Percentiles rank a stretch among this genome's conserved stretches.
Evolutionary conservation across 768 basidiomycete genomes (phyloP).

Genomic region (Amylocystis lapponica): DNA sequence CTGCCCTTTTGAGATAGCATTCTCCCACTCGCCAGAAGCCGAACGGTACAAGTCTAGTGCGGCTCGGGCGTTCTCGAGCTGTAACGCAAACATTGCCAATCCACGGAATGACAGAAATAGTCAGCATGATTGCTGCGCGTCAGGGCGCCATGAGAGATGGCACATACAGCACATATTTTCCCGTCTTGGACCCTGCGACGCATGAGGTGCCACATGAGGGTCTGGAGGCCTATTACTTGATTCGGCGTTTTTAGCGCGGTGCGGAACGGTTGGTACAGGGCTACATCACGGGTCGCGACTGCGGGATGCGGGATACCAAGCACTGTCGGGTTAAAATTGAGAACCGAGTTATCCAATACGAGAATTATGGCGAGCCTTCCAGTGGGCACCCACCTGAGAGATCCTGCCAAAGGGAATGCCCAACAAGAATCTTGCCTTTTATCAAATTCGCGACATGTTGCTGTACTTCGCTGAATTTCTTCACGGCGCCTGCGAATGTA

Average conservation of each 20-base stretch:
- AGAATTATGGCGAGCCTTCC: constrained; percentile 2
- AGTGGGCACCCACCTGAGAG: constrained; percentile 59
- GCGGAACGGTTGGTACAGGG: constrained; percentile 76
- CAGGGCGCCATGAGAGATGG: constrained; percentile 1
- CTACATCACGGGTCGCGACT: constrained; percentile 74
- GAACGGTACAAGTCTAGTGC: constrained; percentile 49
- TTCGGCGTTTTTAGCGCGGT: constrained; percentile 61
- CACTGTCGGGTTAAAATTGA: constrained; percentile 36
- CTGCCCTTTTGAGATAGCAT: constrained; percentile 46
- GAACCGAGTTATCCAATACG: neutral
- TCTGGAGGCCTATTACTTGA: constrained; percentile 68
- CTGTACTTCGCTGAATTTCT: constrained; percentile 60
- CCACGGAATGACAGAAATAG: neutral
- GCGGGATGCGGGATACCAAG: constrained; percentile 79
- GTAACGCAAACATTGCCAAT: constrained; percentile 7
- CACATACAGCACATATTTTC: constrained; percentile 64
- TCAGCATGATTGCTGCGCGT: constrained; percentile 4
- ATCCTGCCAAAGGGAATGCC: constrained; percentile 78
- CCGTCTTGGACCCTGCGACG: constrained; percentile 70
- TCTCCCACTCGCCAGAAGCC: constrained; percentile 62
- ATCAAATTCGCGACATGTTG: constrained; percentile 58
- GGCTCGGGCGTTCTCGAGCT: constrained; percentile 77
- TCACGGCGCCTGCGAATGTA: constrained; percentile 33
- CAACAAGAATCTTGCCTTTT: constrained; percentile 66
- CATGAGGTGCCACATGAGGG: constrained; percentile 81